Evolutionary conservation across 2,329 filamentous ascomycete genomes (phyloP).

Genomic region (Stachybotrys elegans): DNA sequence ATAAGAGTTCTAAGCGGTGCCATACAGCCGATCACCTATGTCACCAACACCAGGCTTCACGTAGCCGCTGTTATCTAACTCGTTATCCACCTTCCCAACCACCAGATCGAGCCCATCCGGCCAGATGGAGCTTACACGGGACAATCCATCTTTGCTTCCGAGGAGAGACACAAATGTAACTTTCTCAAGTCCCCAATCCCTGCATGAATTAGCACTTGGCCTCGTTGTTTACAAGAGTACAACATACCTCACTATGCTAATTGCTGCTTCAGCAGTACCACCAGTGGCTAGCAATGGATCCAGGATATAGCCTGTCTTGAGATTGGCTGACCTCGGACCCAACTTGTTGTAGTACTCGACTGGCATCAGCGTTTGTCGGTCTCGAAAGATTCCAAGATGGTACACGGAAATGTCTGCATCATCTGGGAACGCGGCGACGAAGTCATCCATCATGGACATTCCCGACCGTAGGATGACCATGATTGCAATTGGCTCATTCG

Average conservation of each 20-base stretch:
- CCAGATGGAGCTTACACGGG: constrained; percentile 51
- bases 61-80: constrained; percentile 49
- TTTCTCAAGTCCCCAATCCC: constrained; percentile 60
- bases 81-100: constrained; percentile 43
- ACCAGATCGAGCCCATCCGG: constrained; percentile 17
- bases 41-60: constrained; percentile 24
- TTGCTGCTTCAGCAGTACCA: constrained; percentile 60
- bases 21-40: constrained; percentile 55
- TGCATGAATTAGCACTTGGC: constrained; percentile 9
- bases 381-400: constrained; percentile 54
- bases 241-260: constrained; percentile 46
- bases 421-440: constrained; percentile 19
- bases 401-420: constrained; percentile 37
- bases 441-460: constrained; percentile 30
- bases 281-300: constrained; percentile 66
- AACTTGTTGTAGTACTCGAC: constrained; percentile 70
- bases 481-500: constrained; percentile 22
- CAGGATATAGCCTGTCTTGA: constrained; percentile 56
- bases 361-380: constrained; percentile 43
- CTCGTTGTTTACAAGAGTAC: neutral
- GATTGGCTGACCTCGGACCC: constrained; percentile 25
- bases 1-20: constrained; percentile 5
- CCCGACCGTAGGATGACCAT: constrained; percentile 30
- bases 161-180: constrained; percentile 55
- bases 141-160: constrained; percentile 48